phyloP scores from a whole-genome alignment of 805 yeast genomes.

The Debaryomyces maramus region DNA sequence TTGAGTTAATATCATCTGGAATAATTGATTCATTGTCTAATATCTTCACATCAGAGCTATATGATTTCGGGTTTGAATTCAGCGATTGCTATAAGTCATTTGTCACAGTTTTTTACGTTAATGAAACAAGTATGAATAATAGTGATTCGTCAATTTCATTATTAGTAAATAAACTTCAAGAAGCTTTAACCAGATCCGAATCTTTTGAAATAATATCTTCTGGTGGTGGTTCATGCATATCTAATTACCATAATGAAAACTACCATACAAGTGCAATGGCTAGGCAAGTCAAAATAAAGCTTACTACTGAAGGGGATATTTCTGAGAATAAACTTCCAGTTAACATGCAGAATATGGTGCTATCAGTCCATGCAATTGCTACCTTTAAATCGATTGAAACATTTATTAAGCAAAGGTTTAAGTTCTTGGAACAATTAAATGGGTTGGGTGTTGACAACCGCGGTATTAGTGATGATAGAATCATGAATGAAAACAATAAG shows the following conservation, averaged over 20 bases:
- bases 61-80: conserved; percentile 22
- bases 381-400: conserved; percentile 54
- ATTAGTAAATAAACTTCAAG: conserved; percentile 64
- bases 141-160: conserved; percentile 35
- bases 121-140: conserved; percentile 21
- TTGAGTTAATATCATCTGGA: conserved; percentile 73
- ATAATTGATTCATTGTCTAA: conserved; percentile 45
- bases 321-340: conserved; percentile 19
- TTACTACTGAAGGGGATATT: conserved; percentile 27
- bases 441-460: conserved; percentile 11
- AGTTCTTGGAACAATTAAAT: conserved; percentile 25
- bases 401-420: conserved; percentile 45
- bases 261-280: conserved; percentile 62
- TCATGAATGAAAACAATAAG: conserved; percentile 9
- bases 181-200: conserved; percentile 71
- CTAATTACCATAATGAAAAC: conserved; percentile 13
- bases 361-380: conserved; percentile 61
- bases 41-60: conserved; percentile 27
- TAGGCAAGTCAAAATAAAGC: conserved; percentile 62
- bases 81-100: conserved; percentile 47
- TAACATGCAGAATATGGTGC: conserved; percentile 31
- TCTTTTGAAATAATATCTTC: conserved; percentile 62
- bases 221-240: conserved; percentile 10
- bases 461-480: conserved; percentile 17
- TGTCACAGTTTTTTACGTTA: conserved; percentile 33